Conservation (phyloP, 2,329 filamentous ascomycete species). For the Aspergillus bombycis region DNA sequence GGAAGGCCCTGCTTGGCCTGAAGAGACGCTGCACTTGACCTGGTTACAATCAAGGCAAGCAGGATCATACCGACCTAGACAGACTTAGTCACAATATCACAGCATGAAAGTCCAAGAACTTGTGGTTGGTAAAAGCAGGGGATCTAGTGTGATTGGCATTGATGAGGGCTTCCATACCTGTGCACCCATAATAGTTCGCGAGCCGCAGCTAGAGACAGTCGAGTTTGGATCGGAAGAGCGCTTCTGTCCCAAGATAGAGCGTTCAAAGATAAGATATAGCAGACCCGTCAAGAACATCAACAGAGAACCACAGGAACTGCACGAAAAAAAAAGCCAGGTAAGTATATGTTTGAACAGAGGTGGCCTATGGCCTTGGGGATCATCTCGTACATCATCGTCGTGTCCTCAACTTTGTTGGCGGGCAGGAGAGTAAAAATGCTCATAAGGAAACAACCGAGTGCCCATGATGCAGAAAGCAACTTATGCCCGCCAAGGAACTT, state of each 20-base stretch:
- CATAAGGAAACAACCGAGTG: constrained; percentile 76
- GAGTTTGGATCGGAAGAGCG: constrained; percentile 29
- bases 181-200: constrained; percentile 49
- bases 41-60: constrained; percentile 82
- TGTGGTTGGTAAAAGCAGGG: neutral
- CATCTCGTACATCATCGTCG: constrained; percentile 70
- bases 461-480: constrained; percentile 71
- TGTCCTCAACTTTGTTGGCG: constrained; percentile 80
- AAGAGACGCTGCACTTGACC: constrained; percentile 80
- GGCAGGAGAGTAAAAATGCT: constrained; percentile 87
- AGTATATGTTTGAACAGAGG: neutral
- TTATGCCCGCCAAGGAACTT: constrained; percentile 71
- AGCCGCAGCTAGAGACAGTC: constrained; percentile 31
- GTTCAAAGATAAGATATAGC: constrained; percentile 79
- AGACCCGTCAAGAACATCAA: constrained; percentile 78
- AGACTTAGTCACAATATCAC: constrained; percentile 7
- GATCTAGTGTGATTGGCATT: neutral
- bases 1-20: constrained; percentile 85
- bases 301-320: constrained; percentile 71
- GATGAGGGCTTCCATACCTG: constrained; percentile 39
- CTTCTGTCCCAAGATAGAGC: constrained; percentile 56
- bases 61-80: constrained; percentile 73
- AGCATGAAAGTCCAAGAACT: neutral
- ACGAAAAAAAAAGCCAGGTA: constrained; percentile 13
- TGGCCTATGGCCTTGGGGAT: neutral